phyloP scores from a whole-genome alignment of 139 green algal genomes.

The Chlorella sp. region DNA sequence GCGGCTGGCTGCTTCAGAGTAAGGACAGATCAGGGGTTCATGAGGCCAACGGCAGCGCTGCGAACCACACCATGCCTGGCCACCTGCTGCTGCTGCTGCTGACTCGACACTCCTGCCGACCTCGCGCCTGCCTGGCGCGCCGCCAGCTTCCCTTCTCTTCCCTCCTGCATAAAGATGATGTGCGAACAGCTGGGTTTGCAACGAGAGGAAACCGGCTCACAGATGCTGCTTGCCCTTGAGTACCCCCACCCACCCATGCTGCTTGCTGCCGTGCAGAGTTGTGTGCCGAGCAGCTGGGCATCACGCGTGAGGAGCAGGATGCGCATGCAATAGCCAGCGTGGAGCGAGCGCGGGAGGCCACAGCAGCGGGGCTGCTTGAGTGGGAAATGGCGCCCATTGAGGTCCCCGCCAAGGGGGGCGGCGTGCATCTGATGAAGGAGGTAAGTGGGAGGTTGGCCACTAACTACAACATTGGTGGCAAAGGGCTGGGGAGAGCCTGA shows the following conservation, averaged over 20 bases:
- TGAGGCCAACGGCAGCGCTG: no score
- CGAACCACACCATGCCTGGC: no score
- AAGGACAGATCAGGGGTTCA: no score
- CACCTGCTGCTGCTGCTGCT: no score
- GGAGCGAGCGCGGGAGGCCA: constrained; percentile 60
- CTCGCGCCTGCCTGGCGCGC: no score
- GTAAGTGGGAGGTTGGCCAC: neutral
- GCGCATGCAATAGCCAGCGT: constrained; percentile 72
- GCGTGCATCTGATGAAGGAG: constrained; percentile 10
- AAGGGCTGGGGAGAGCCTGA: no score
- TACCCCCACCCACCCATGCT: no score
- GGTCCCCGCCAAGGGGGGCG: constrained; percentile 29
- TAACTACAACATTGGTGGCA: no score
- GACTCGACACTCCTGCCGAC: no score
- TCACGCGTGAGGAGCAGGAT: constrained; percentile 59
- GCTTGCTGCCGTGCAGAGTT: constrained; percentile 4
- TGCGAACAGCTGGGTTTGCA: constrained; percentile 28
- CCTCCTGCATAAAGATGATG: constrained; percentile 8
- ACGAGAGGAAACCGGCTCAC: neutral
- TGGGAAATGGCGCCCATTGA: constrained; percentile 74
- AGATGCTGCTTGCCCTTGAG: neutral
- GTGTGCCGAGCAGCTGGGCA: constrained; percentile 34
- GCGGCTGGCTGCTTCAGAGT: no score
- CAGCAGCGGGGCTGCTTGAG: constrained; percentile 47
- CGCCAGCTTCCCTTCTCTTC: no score